phyloP scores from a whole-genome alignment of 2,329 filamentous ascomycete genomes.

The Cryphonectria radicalis region DNA sequence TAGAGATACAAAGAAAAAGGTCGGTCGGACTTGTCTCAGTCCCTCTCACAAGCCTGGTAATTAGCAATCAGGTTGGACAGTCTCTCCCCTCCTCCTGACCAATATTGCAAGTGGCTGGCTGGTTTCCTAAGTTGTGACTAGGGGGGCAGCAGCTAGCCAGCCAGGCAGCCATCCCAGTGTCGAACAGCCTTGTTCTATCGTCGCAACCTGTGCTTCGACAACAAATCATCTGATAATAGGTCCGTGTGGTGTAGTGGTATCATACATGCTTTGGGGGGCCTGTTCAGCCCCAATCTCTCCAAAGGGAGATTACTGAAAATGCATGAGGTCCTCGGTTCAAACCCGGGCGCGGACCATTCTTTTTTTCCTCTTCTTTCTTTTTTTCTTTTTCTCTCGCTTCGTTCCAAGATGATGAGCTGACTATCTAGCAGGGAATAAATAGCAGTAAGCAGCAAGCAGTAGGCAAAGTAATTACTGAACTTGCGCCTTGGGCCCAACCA shows the following conservation, averaged over 20 bases:
- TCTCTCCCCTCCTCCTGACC: not conserved
- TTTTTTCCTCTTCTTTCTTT: not conserved
- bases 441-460: not conserved
- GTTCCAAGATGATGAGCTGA: not conserved
- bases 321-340: constrained; percentile 19
- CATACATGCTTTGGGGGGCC: constrained; percentile 11
- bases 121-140: not conserved
- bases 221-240: not conserved
- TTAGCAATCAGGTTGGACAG: too few species aligned
- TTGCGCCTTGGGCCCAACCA: not conserved
- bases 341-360: constrained; percentile 8
- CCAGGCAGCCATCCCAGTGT: not conserved
- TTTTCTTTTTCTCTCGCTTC: not conserved
- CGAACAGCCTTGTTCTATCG: not conserved
- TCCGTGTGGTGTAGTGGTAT: constrained; percentile 18
- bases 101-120: not conserved
- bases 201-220: not conserved
- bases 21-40: not conserved
- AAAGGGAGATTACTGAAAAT: not conserved
- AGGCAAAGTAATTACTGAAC: too few species aligned
- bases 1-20: not conserved
- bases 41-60: not conserved
- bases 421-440: too few species aligned
- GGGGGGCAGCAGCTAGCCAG: not conserved
- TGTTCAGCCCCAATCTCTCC: not conserved